A percentile compares a stretch with the other conserved stretches of the same genome.
phyloP scores from a whole-genome alignment of 306 rosid genomes.

The Inga oerstediana region DNA sequence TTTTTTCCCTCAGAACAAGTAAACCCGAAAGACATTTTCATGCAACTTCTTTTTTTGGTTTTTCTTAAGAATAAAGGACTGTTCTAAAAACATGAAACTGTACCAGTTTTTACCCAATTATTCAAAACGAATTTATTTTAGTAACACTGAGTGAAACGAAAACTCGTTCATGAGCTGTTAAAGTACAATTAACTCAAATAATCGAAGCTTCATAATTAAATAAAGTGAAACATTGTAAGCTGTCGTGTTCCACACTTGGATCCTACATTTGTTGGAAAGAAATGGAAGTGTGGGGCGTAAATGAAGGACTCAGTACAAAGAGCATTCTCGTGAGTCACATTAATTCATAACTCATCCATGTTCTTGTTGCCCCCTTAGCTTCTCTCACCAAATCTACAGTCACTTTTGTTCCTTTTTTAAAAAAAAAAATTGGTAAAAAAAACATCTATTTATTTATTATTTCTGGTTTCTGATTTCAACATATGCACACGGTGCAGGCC shows the following conservation, averaged over 20 bases:
- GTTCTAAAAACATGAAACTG: too few species aligned
- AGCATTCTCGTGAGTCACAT: constrained; percentile 45
- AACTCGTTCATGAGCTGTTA: not conserved
- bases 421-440: not conserved
- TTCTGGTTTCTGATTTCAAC: not conserved
- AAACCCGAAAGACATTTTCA: too few species aligned
- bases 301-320: constrained; percentile 27
- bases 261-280: not conserved
- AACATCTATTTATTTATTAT: not conserved
- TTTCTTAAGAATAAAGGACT: too few species aligned
- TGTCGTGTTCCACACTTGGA: not conserved
- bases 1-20: too few species aligned
- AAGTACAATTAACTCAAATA: not conserved
- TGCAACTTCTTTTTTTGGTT: too few species aligned
- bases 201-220: not conserved
- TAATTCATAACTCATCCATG: constrained; percentile 15
- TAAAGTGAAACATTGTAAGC: not conserved
- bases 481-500: not conserved
- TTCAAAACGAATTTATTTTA: too few species aligned
- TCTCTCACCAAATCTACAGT: constrained; percentile 15
- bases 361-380: not conserved
- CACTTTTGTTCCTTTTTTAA: not conserved
- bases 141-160: not conserved
- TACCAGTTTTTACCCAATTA: too few species aligned
- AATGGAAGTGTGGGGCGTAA: not conserved